Conservation (phyloP, 495 filamentous ascomycete species). For the Aspergillus homomorphus region DNA sequence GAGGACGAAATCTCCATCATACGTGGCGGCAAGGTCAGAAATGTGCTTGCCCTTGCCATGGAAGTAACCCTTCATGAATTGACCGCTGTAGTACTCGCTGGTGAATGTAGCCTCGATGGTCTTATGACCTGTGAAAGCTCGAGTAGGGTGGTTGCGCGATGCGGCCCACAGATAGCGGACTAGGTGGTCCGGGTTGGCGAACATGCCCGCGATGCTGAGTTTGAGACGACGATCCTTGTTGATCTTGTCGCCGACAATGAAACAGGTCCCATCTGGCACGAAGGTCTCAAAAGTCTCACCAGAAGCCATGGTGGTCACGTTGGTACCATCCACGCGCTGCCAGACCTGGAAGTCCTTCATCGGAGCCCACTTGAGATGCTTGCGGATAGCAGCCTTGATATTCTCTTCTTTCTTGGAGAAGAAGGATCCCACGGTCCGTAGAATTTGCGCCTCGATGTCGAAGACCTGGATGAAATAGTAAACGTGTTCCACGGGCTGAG, state of each 20-base stretch:
- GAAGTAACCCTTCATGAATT: constrained; percentile 47
- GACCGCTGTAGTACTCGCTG: constrained; percentile 46
- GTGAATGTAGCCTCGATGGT: constrained; percentile 48
- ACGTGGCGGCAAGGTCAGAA: constrained; percentile 51
- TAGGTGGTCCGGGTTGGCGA: constrained; percentile 43
- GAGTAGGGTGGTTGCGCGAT: constrained; percentile 44
- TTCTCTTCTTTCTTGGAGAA: constrained; percentile 44
- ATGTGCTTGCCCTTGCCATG: constrained; percentile 54
- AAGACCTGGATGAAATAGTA: constrained; percentile 54
- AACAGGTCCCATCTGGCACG: constrained; percentile 41
- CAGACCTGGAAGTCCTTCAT: constrained; percentile 45
- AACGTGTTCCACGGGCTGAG: constrained; percentile 35
- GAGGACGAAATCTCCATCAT: constrained; percentile 53
- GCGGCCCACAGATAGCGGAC: constrained; percentile 47
- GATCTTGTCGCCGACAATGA: constrained; percentile 44
- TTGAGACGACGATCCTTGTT: constrained; percentile 38
- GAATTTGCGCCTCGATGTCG: constrained; percentile 44
- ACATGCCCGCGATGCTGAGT: constrained; percentile 40
- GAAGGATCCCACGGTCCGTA: constrained; percentile 53
- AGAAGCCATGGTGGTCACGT: constrained; percentile 37
- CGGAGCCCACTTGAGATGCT: constrained; percentile 36
- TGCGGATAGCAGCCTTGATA: constrained; percentile 43
- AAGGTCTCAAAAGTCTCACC: constrained; percentile 39
- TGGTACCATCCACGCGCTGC: constrained; percentile 42
- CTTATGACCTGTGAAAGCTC: constrained; percentile 43